Evolutionary conservation across 176 grass and related monocot species (phyloP).

Genomic region (Aegilops longissima): DNA sequence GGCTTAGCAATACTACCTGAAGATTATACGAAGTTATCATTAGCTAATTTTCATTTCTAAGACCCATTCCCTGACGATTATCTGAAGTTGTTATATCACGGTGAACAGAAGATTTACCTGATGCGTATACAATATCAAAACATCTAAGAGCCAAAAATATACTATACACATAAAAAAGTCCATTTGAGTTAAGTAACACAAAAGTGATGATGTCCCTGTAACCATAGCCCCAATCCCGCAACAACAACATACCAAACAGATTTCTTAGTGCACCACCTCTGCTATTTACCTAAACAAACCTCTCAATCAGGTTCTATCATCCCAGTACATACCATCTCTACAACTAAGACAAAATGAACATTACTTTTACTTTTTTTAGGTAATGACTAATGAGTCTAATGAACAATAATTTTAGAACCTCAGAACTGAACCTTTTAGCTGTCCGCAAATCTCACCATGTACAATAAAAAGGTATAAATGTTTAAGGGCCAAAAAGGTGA

Average conservation of each 20-base stretch:
- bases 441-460: too few species aligned
- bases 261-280: not conserved
- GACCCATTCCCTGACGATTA: not conserved
- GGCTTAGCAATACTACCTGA: not conserved
- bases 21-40: not conserved
- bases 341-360: not conserved
- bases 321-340: not conserved
- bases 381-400: too few species aligned
- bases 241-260: not conserved
- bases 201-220: not conserved
- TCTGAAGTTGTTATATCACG: not conserved
- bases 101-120: not conserved
- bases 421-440: too few species aligned
- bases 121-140: not conserved
- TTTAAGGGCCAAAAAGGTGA: not conserved
- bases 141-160: not conserved
- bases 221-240: not conserved
- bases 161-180: not conserved
- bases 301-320: not conserved
- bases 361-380: too few species aligned
- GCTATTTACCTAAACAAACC: not conserved
- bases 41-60: not conserved
- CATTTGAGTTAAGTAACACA: not conserved
- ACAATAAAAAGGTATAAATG: too few species aligned
- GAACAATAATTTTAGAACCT: too few species aligned